Base-by-base conservation (phyloP, 148 eudicot species). In the Bassia scoparia region DNA sequence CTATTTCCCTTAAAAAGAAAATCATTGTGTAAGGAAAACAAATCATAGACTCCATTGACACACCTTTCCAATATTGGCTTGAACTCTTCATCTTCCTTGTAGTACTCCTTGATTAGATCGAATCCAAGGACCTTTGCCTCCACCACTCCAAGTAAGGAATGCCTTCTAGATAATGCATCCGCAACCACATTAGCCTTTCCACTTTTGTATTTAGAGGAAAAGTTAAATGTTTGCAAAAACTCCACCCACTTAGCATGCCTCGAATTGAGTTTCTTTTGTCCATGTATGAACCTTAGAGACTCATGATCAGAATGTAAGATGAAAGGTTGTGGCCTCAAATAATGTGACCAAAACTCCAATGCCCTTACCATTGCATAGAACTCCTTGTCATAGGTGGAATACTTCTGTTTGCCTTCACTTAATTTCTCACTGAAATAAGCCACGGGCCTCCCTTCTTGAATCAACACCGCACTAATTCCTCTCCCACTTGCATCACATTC, bases 351-450 rank as follows among this genome's bases (percentile, higher is more conserved):
- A 46, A 4, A 15, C 5, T 46, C 50, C 50, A 46, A 46, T 4
- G 50, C 50, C 50, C 50, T 46, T 15, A 46, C 50, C 50, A 46
- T 46, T 15, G 50, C 50, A 46, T 9, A 53, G n/a, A 23, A 68
- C 67, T 68, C 54, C n/a, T 29, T 72, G 29, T 55, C 34, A 24
- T 50, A 50, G 55, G 55, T 21, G 20, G 55, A 50, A 55, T 55
- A 55, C 15, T 55, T 55, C 60, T 12, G 29, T 26, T 24, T 55
- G 24, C 26, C 60, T 20, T 55, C 4, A 26, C 29, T 55, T 26
- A 53, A n/a, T 18, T 53, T 53, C 58, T 53, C 58, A 53, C 58
- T 53, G 16, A 53, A 53, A 18, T 53, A 53, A 15, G 58, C 58
- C 6, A 53, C 16, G 7, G 58, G 58, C 6, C 23, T 7, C 20